These are phyloP conservation scores for Maudiozyma turicensis DNA, from an alignment of 805 yeast species.

Conservation along the genomic window DNA sequence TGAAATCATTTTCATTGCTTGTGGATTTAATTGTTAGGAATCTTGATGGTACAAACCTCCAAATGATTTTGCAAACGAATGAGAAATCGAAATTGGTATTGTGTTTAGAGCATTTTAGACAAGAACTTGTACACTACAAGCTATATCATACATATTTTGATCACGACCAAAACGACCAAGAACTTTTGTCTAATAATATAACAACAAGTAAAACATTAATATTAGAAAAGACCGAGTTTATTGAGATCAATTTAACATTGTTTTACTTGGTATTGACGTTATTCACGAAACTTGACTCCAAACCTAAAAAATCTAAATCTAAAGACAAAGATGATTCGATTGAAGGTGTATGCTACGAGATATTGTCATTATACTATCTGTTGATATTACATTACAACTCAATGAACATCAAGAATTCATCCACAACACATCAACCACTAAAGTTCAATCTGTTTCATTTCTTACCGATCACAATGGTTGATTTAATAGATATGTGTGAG, in stretches of 20 bases:
- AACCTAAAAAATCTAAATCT: background rate
- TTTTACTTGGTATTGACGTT: slow-evolving; percentile 15
- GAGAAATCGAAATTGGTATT: slow-evolving; percentile 7
- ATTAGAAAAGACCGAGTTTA: slow-evolving; percentile 17
- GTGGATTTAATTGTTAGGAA: slow-evolving; percentile 11
- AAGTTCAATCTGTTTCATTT: slow-evolving; percentile 19
- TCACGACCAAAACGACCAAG: slow-evolving; percentile 10
- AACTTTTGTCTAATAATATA: background rate
- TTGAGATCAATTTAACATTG: slow-evolving; percentile 24
- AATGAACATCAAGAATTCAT: background rate
- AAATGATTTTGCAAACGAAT: background rate
- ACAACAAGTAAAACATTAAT: background rate
- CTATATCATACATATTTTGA: slow-evolving; percentile 20
- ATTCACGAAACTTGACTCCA: slow-evolving; percentile 1
- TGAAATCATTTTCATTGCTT: slow-evolving; percentile 19
- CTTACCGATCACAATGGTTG: slow-evolving; percentile 22
- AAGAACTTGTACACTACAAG: slow-evolving; percentile 14
- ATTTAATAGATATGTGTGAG: slow-evolving; percentile 19
- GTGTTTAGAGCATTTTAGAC: slow-evolving; percentile 17
- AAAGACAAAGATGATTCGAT: background rate
- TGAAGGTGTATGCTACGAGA: slow-evolving; percentile 22
- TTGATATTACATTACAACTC: slow-evolving; percentile 12
- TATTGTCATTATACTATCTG: slow-evolving; percentile 24
- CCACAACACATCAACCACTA: slow-evolving; percentile 15
- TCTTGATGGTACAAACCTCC: slow-evolving; percentile 21